phyloP scores from a whole-genome alignment of 306 rosid species.

The Fragaria ananassa region DNA sequence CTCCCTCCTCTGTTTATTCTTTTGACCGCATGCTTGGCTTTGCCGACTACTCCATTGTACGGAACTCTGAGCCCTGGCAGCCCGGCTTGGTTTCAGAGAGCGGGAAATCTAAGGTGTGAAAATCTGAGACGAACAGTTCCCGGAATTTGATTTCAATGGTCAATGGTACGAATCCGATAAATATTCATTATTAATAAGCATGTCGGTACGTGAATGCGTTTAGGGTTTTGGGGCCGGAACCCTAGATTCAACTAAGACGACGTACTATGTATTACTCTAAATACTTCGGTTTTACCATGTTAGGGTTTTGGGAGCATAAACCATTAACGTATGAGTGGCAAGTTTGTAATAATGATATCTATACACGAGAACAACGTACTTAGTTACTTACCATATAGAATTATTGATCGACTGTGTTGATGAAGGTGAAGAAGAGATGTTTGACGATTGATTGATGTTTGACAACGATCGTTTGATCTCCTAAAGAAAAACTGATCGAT shows the following conservation, averaged over 20 bases:
- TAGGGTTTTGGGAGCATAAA: neutral
- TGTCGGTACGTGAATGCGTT: neutral
- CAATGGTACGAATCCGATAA: neutral
- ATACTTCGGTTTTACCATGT: neutral
- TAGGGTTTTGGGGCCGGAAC: neutral
- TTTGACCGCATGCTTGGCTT: constrained; percentile 17
- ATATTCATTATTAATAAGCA: neutral
- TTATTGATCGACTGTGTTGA: no score
- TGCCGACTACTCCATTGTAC: neutral
- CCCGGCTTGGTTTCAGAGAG: neutral
- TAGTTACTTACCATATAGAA: no score
- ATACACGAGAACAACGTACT: neutral
- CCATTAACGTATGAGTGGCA: neutral
- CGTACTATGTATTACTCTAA: neutral
- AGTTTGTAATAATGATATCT: neutral
- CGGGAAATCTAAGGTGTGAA: neutral
- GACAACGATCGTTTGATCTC: no score
- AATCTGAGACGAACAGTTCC: neutral
- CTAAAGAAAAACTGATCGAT: no score
- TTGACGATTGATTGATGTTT: no score
- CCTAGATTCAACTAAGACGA: neutral
- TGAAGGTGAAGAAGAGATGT: no score
- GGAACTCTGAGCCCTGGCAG: neutral
- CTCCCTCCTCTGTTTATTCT: neutral
- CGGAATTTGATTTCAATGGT: neutral